phyloP scores from a whole-genome alignment of 2,329 filamentous ascomycete genomes.

The Cryphonectria nitschkei region DNA sequence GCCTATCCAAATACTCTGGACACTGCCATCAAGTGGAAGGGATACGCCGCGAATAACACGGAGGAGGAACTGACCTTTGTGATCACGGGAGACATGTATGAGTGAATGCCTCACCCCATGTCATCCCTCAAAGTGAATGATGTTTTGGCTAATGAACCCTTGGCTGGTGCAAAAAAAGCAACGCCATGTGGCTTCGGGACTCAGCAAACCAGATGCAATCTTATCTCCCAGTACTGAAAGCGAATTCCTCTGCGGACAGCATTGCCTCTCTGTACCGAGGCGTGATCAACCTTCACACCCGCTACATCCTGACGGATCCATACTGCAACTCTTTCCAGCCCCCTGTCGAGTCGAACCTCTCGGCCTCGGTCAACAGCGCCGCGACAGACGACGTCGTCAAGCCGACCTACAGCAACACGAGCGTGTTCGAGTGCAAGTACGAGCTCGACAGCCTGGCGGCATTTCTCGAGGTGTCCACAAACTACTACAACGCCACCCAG shows the following conservation, averaged over 20 bases:
- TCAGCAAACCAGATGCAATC: conserved; percentile 71
- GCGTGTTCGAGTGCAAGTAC: conserved; percentile 95
- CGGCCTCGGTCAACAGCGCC: conserved; percentile 58
- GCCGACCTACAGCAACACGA: conserved; percentile 67
- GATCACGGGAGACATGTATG: conserved; percentile 58
- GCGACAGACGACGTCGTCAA: conserved; percentile 62
- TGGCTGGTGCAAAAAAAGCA: conserved; percentile 16
- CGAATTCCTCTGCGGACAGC: conserved; percentile 54
- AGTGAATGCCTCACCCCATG: background rate
- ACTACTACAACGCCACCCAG: conserved; percentile 75
- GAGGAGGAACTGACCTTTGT: conserved; percentile 67
- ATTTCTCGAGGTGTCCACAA: conserved; percentile 79
- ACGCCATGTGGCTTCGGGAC: conserved; percentile 45
- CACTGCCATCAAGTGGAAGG: conserved; percentile 72
- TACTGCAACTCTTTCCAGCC: conserved; percentile 97
- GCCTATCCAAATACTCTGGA: conserved; percentile 76
- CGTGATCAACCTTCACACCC: conserved; percentile 75
- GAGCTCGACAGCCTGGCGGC: conserved; percentile 89
- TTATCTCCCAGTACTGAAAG: conserved; percentile 67
- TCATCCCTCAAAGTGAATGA: too few relatives aligned
- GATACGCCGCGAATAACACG: conserved; percentile 57
- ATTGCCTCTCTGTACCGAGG: conserved; percentile 73
- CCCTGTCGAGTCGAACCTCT: conserved; percentile 72
- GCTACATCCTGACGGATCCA: conserved; percentile 70
- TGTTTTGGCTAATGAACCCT: background rate